Evolutionary conservation across 2,329 filamentous ascomycete genomes (phyloP).

Genomic region (Aaosphaeria pasadenensis): DNA sequence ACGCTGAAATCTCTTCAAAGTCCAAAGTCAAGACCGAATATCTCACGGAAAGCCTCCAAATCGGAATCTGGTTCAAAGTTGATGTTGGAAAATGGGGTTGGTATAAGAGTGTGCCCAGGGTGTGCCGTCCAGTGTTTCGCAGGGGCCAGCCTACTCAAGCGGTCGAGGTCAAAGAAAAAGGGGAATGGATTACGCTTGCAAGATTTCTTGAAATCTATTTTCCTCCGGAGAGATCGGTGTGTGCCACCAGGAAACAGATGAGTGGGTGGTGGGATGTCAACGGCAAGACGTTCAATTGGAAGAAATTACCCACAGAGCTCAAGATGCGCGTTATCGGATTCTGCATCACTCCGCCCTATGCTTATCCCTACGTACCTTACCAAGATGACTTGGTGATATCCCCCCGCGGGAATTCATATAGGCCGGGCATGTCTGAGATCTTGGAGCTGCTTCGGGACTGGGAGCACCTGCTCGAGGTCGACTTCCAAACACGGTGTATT

Average conservation of each 20-base stretch:
- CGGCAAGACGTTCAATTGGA: conserved; percentile 24
- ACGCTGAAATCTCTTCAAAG: neutral
- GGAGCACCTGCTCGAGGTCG: conserved; percentile 14
- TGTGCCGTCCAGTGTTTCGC: neutral
- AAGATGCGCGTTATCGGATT: conserved; percentile 21
- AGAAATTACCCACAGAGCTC: conserved; percentile 18
- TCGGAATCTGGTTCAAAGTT: neutral
- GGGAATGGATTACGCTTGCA: conserved; percentile 5
- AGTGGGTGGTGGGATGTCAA: conserved; percentile 19
- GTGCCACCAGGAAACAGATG: conserved; percentile 3
- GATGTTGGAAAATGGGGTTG: neutral
- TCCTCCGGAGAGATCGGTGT: neutral
- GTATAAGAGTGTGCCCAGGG: neutral
- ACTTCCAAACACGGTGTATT: conserved; percentile 4
- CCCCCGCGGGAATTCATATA: no score
- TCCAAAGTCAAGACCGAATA: no score
- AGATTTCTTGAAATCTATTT: conserved; percentile 7
- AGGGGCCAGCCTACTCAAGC: neutral
- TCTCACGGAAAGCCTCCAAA: no score
- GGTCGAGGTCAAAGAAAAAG: neutral
- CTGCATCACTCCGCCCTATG: conserved; percentile 9
- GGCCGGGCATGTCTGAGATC: conserved; percentile 11
- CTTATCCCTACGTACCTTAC: neutral
- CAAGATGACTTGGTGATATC: neutral
- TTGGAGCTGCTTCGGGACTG: conserved; percentile 13